These are phyloP conservation scores for Fusarium torulosum DNA, from an alignment of 2,329 filamentous ascomycete genomes.

Conservation along the genomic window DNA sequence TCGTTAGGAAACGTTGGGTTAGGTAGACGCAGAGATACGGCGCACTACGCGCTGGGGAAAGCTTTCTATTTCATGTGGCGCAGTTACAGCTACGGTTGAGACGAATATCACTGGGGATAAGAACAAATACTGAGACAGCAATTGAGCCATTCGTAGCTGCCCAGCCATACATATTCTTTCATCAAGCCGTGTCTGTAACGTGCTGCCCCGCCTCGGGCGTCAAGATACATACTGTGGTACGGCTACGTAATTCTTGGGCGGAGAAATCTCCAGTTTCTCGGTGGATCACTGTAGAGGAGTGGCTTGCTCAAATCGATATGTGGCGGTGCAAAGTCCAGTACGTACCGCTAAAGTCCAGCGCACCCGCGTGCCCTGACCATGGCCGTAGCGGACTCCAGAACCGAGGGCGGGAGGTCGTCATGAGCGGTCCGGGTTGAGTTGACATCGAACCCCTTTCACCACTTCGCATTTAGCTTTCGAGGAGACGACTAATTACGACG, in stretches of 20 bases:
- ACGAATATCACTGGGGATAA: slow-evolving; percentile 5
- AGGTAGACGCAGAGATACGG: slow-evolving; percentile 15
- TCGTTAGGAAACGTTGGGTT: slow-evolving; percentile 16
- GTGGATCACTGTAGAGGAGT: not conserved
- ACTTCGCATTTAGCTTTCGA: slow-evolving; percentile 16
- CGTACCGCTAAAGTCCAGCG: slow-evolving; percentile 21
- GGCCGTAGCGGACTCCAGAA: slow-evolving; percentile 32
- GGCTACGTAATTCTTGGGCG: slow-evolving; percentile 12
- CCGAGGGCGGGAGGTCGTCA: slow-evolving; percentile 29
- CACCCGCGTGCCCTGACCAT: not conserved
- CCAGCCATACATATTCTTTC: slow-evolving; percentile 31
- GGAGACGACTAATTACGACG: not conserved
- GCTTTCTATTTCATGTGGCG: slow-evolving; percentile 30
- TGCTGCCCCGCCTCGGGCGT: slow-evolving; percentile 27
- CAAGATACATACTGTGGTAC: slow-evolving; percentile 1
- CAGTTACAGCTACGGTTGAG: slow-evolving; percentile 10
- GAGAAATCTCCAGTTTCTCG: slow-evolving; percentile 17
- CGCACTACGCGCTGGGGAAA: slow-evolving; percentile 11
- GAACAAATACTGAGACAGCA: not conserved
- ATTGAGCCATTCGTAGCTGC: slow-evolving; percentile 11
- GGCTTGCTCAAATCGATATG: slow-evolving; percentile 19
- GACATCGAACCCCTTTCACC: slow-evolving; percentile 39
- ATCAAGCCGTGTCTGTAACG: slow-evolving; percentile 3
- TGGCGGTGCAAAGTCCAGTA: slow-evolving; percentile 30
- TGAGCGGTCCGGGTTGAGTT: slow-evolving; percentile 22